phyloP scores from a whole-genome alignment of 495 filamentous ascomycete species.

The Aspergillus leporis region DNA sequence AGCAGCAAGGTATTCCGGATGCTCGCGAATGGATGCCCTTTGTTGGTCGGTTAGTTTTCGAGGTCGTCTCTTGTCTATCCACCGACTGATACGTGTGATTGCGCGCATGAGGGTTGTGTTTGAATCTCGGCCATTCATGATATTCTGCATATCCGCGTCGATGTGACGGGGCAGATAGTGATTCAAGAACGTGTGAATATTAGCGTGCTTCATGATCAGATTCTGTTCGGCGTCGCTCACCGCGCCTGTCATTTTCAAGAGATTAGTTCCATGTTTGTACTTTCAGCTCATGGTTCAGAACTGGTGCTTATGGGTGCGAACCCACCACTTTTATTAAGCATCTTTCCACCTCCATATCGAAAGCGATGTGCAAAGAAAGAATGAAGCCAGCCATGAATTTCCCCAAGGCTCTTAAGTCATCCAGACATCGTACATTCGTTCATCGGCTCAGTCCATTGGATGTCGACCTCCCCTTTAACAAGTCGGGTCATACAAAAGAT shows the following conservation, averaged over 20 bases:
- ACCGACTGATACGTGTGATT: slow-evolving; percentile 4
- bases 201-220: slow-evolving; percentile 6
- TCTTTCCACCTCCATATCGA: slow-evolving; percentile 17
- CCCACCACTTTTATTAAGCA: slow-evolving; percentile 5
- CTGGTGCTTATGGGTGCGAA: not conserved
- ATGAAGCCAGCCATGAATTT: slow-evolving; percentile 27
- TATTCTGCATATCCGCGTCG: not conserved
- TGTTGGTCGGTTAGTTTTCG: not conserved
- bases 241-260: not conserved
- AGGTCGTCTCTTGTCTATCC: slow-evolving; percentile 3
- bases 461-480: slow-evolving; percentile 13
- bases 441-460: slow-evolving; percentile 22
- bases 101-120: slow-evolving; percentile 2
- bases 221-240: slow-evolving; percentile 7
- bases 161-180: slow-evolving; percentile 4
- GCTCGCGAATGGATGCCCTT: not conserved
- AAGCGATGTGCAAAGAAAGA: slow-evolving; percentile 24
- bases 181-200: slow-evolving; percentile 7
- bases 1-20: slow-evolving; percentile 2
- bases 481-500: slow-evolving; percentile 24
- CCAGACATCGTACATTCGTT: slow-evolving; percentile 17
- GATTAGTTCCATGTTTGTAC: not conserved
- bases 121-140: not conserved
- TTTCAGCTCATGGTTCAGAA: too few relatives aligned
- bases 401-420: slow-evolving; percentile 22